These are phyloP conservation scores for Nemania serpens DNA, from an alignment of 2,329 filamentous ascomycete genomes.

Conservation along the genomic window DNA sequence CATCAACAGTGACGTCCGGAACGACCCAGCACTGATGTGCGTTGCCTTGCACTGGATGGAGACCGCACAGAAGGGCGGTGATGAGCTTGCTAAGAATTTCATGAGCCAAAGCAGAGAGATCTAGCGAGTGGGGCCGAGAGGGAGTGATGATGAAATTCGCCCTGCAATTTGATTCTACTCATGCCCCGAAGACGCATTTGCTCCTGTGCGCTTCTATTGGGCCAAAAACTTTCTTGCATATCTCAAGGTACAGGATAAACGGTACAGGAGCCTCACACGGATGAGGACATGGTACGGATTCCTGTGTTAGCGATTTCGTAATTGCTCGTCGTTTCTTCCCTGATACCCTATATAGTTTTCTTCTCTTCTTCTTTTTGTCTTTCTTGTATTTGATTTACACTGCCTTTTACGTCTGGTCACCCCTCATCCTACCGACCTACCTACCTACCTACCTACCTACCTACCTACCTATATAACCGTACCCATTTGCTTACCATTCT, in stretches of 20 bases:
- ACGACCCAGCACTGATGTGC: conserved; percentile 88
- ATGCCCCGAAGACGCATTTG: background rate
- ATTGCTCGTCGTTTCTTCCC: conserved; percentile 21
- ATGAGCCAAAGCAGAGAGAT: conserved; percentile 66
- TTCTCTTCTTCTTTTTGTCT: background rate
- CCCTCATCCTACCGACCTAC: background rate
- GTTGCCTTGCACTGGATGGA: conserved; percentile 98
- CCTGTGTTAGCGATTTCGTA: conserved; percentile 24
- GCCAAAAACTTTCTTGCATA: conserved; percentile 1
- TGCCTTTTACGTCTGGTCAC: background rate
- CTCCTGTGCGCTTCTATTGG: background rate
- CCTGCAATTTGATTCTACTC: background rate
- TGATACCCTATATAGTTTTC: conserved; percentile 29
- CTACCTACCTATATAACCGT: conserved; percentile 6
- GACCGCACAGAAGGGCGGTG: conserved; percentile 81
- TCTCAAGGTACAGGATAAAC: conserved; percentile 20
- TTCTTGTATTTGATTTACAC: background rate
- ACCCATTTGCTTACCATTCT: background rate
- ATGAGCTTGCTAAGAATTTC: conserved; percentile 81
- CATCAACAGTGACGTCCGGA: conserved; percentile 60
- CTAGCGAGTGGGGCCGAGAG: conserved; percentile 31
- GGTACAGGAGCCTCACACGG: conserved; percentile 18
- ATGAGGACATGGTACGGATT: conserved; percentile 17
- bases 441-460: background rate
- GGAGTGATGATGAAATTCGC: conserved; percentile 18